Evolutionary conservation across 805 yeast species (phyloP).

Genomic region (Yarrowia yakushimensis): DNA sequence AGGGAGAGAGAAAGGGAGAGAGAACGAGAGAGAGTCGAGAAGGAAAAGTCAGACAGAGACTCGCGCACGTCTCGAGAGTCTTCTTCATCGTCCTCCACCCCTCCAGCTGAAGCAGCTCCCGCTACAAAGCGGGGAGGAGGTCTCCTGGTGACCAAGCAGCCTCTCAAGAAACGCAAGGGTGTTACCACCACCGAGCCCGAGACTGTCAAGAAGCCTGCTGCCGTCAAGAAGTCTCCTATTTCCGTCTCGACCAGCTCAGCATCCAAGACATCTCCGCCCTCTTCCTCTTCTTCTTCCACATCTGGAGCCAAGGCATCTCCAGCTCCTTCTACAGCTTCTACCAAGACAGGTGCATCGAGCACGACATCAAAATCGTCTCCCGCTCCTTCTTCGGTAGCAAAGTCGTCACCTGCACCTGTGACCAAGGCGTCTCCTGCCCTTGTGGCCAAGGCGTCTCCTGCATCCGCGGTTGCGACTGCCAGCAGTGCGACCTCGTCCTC

Average conservation of each 20-base stretch:
- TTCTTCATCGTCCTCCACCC: background rate
- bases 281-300: background rate
- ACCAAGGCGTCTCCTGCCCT: background rate
- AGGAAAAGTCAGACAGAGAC: conserved; percentile 3
- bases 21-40: conserved; percentile 5
- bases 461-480: background rate
- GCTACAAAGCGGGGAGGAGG: background rate
- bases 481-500: background rate
- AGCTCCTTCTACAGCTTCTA: background rate
- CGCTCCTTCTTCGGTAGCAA: background rate
- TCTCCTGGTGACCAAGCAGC: background rate
- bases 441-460: background rate
- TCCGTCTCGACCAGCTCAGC: background rate
- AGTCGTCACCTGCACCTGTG: background rate
- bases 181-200: background rate
- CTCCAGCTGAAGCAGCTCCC: background rate
- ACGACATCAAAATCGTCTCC: background rate
- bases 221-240: background rate
- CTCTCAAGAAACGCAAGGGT: conserved; percentile 12
- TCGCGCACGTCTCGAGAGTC: conserved; percentile 15
- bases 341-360: background rate
- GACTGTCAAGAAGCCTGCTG: background rate
- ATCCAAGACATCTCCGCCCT: background rate
- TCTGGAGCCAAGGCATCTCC: background rate
- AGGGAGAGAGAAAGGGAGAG: conserved; percentile 1